These are phyloP conservation scores for Penicillium sp. DNA, from an alignment of 2,329 filamentous ascomycete species.

Conservation along the genomic window DNA sequence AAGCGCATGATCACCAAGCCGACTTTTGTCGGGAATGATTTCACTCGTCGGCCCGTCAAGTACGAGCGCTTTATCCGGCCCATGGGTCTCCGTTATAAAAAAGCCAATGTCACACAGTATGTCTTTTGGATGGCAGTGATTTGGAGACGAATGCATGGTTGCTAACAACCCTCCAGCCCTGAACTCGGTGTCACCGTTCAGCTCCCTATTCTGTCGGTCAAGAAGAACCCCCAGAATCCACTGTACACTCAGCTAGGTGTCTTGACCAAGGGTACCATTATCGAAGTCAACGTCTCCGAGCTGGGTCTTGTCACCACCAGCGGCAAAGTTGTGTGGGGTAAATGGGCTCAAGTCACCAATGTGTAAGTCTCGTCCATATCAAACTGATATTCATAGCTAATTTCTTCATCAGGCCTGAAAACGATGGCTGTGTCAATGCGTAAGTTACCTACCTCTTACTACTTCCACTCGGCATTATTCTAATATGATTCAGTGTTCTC, in stretches of 20 bases:
- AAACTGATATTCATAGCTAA: neutral
- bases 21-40: constrained; percentile 85
- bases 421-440: constrained; percentile 58
- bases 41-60: constrained; percentile 81
- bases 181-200: constrained; percentile 83
- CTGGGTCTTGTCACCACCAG: constrained; percentile 82
- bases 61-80: constrained; percentile 65
- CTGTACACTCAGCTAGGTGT: constrained; percentile 91
- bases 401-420: constrained; percentile 42
- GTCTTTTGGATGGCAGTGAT: constrained; percentile 10
- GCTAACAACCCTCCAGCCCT: constrained; percentile 41
- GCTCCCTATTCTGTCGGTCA: constrained; percentile 68
- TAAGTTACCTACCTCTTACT: constrained; percentile 26
- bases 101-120: constrained; percentile 59
- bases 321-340: constrained; percentile 90
- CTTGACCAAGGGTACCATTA: constrained; percentile 73
- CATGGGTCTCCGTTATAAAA: constrained; percentile 74
- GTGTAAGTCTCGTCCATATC: too few species aligned
- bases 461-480: neutral
- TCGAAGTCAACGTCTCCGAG: constrained; percentile 92
- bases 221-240: constrained; percentile 83
- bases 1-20: constrained; percentile 67
- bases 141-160: constrained; percentile 6
- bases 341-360: constrained; percentile 65
- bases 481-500: constrained; percentile 15